Conservation (phyloP, 1,139 yeast species). For the Blastobotrys arbuscula region DNA sequence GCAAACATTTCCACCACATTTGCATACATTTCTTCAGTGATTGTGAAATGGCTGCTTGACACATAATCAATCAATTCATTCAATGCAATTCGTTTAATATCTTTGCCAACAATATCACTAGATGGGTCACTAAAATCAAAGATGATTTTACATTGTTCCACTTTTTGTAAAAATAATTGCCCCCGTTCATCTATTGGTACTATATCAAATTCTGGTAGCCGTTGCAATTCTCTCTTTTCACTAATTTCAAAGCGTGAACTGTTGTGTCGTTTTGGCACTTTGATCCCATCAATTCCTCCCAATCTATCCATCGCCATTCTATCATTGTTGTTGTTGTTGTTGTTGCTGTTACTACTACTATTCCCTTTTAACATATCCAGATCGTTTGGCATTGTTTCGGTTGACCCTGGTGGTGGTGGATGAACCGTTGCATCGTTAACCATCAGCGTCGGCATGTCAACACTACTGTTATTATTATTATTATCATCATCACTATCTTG, state of each 20-base stretch:
- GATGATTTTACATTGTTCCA: slow-evolving; percentile 90
- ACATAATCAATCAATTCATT: slow-evolving; percentile 88
- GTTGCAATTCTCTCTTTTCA: slow-evolving; percentile 65
- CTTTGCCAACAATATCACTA: slow-evolving; percentile 86
- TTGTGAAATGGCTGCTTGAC: slow-evolving; percentile 66
- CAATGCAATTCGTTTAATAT: slow-evolving; percentile 76
- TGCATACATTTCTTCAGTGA: slow-evolving; percentile 85
- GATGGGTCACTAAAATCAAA: slow-evolving; percentile 95
- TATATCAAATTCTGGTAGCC: slow-evolving; percentile 84
- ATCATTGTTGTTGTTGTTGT: slow-evolving; percentile 9
- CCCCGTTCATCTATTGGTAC: slow-evolving; percentile 83
- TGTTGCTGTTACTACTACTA: slow-evolving; percentile 13
- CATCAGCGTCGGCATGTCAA: too few relatives aligned
- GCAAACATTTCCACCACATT: slow-evolving; percentile 89
- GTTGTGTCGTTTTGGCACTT: slow-evolving; percentile 87
- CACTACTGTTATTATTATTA: neutral
- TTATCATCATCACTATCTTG: slow-evolving; percentile 6
- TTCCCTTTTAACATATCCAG: slow-evolving; percentile 25
- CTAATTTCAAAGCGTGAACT: slow-evolving; percentile 85
- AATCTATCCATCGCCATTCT: slow-evolving; percentile 33
- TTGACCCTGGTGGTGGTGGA: slow-evolving; percentile 35
- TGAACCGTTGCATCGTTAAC: slow-evolving; percentile 17
- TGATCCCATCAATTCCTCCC: slow-evolving; percentile 51
- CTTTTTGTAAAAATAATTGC: slow-evolving; percentile 75
- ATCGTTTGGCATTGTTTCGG: slow-evolving; percentile 38